Evolutionary conservation across 148 eudicot genomes (phyloP).

Genomic region (Vaccinium macrocarpon): DNA sequence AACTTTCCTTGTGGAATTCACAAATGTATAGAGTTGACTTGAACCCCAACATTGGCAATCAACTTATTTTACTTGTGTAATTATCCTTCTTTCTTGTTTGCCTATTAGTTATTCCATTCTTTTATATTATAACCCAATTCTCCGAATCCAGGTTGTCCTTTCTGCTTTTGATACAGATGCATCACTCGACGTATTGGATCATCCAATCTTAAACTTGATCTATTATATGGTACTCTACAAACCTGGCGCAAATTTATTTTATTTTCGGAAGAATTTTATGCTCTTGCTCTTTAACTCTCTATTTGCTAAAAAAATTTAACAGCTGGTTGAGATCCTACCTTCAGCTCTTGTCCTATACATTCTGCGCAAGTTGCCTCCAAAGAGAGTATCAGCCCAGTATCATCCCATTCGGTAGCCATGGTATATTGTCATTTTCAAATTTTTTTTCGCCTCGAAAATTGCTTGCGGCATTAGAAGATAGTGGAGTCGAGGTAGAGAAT

Average conservation of each 20-base stretch:
- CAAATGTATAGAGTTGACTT: not conserved
- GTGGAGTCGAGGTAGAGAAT: constrained; percentile 8
- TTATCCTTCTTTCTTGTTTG: not conserved
- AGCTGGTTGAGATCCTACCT: constrained; percentile 93
- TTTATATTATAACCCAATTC: not conserved
- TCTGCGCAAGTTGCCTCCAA: constrained; percentile 83
- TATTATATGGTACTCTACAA: constrained; percentile 66
- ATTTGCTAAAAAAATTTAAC: constrained; percentile 22
- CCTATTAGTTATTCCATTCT: not conserved
- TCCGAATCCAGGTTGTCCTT: constrained; percentile 55
- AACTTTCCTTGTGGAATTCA: not conserved
- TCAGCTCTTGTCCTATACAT: constrained; percentile 87
- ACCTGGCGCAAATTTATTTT: not conserved
- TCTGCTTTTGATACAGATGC: constrained; percentile 78
- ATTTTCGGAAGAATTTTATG: not conserved
- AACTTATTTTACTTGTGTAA: not conserved
- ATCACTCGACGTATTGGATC: constrained; percentile 78
- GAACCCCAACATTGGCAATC: not conserved
- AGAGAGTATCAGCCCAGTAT: constrained; percentile 64
- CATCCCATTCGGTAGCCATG: constrained; percentile 60
- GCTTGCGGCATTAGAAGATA: constrained; percentile 14
- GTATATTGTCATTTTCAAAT: not conserved
- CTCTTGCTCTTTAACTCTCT: not conserved
- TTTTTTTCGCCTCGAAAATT: constrained; percentile 3
- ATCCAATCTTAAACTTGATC: constrained; percentile 72